A percentile compares a stretch with the other conserved stretches of the same genome.
phyloP scores from a whole-genome alignment of 2,329 filamentous ascomycete genomes.

The Penicillium psychrosexuale region DNA sequence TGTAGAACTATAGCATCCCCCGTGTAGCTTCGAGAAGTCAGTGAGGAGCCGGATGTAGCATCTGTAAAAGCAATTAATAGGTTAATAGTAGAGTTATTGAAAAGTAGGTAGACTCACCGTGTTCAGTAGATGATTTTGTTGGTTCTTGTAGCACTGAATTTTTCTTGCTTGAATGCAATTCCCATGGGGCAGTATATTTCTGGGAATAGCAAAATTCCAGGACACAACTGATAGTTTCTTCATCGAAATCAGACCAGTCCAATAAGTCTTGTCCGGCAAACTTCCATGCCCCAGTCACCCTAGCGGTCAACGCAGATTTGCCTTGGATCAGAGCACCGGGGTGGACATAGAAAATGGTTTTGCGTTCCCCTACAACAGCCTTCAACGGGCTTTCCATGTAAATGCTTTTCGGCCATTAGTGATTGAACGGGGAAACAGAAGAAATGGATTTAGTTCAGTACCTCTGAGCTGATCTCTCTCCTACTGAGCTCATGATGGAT shows the following conservation, averaged over 20 bases:
- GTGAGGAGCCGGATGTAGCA: neutral
- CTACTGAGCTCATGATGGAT: too few species aligned
- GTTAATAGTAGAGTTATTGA: neutral
- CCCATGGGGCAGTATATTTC: neutral
- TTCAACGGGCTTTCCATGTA: too few species aligned
- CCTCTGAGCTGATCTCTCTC: too few species aligned
- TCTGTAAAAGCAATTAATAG: neutral
- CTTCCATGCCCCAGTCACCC: neutral
- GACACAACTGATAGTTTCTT: neutral
- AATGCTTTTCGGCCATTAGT: too few species aligned
- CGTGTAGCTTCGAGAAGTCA: neutral
- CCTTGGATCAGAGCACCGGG: too few species aligned
- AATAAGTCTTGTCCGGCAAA: neutral
- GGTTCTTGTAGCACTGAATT: neutral
- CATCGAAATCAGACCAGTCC: constrained; percentile 1
- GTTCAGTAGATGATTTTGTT: neutral
- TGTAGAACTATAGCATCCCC: neutral
- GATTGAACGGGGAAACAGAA: too few species aligned
- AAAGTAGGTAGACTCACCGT: neutral
- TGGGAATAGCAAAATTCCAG: neutral
- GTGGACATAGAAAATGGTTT: too few species aligned
- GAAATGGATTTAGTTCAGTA: too few species aligned
- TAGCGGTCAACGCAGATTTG: too few species aligned
- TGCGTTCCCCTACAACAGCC: too few species aligned
- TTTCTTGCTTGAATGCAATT: neutral